Conservation (phyloP, 2,329 filamentous ascomycete genomes). For the Macroventuria anomochaeta region DNA sequence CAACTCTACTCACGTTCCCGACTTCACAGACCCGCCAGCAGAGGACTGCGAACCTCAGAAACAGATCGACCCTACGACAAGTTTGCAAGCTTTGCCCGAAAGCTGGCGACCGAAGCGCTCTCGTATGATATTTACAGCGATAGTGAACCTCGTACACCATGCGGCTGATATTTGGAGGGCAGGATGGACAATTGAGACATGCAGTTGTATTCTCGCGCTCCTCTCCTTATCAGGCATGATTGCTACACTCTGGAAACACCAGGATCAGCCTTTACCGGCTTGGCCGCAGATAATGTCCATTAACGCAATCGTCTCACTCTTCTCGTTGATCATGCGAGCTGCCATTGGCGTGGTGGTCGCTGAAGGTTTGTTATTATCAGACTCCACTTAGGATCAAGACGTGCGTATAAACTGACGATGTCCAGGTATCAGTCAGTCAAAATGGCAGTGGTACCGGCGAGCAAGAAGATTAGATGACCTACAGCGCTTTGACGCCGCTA, state of each 20-base stretch:
- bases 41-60: too few relatives aligned
- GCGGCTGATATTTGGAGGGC: too few relatives aligned
- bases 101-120: too few relatives aligned
- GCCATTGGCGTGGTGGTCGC: neutral
- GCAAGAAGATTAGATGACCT: neutral
- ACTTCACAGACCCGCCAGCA: too few relatives aligned
- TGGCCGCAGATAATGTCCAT: conserved; percentile 19
- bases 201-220: neutral
- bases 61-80: too few relatives aligned
- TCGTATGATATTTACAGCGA: too few relatives aligned
- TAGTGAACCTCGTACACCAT: too few relatives aligned
- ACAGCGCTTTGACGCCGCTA: neutral
- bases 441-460: neutral
- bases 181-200: neutral
- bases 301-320: conserved; percentile 20
- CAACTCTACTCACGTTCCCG: too few relatives aligned
- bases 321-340: conserved; percentile 15
- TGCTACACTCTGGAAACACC: neutral
- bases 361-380: neutral
- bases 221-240: neutral
- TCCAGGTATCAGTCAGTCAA: neutral
- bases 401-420: neutral
- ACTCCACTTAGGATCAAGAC: neutral
- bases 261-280: conserved; percentile 13
- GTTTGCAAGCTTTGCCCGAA: too few relatives aligned